A percentile compares a stretch with the other conserved stretches of the same genome.
Conservation (phyloP, 768 basidiomycete species). For the Tricholoma saponaceum region DNA sequence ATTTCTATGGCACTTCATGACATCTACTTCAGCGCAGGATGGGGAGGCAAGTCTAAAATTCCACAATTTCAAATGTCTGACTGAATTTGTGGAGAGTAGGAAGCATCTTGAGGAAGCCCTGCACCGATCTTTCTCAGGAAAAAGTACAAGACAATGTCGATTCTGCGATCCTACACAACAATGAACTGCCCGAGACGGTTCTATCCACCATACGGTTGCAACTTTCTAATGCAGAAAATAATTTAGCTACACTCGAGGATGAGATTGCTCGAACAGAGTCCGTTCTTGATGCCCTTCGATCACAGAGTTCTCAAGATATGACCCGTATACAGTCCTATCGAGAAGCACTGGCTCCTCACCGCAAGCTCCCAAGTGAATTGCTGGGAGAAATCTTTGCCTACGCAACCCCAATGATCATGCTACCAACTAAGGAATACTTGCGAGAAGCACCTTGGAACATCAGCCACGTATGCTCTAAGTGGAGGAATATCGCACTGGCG, state of each 20-base stretch:
- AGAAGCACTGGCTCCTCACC: background rate
- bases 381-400: background rate
- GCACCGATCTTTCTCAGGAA: background rate
- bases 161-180: background rate
- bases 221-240: background rate
- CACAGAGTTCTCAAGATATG: background rate
- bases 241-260: background rate
- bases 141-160: background rate
- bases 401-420: background rate
- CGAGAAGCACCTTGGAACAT: background rate
- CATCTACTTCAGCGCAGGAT: background rate
- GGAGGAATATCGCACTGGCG: background rate
- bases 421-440: background rate
- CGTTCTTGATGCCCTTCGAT: background rate
- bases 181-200: background rate
- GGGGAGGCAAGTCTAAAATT: background rate
- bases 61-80: background rate
- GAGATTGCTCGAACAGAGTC: background rate
- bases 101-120: background rate
- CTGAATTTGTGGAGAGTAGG: background rate
- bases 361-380: conserved; percentile 1
- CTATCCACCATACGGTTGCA: background rate
- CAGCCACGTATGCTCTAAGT: background rate
- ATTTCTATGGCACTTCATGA: background rate
- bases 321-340: background rate